Percentiles rank a stretch among this genome's conserved stretches.
phyloP scores from a whole-genome alignment of 2,329 filamentous ascomycete species.

The Apiospora sp. region DNA sequence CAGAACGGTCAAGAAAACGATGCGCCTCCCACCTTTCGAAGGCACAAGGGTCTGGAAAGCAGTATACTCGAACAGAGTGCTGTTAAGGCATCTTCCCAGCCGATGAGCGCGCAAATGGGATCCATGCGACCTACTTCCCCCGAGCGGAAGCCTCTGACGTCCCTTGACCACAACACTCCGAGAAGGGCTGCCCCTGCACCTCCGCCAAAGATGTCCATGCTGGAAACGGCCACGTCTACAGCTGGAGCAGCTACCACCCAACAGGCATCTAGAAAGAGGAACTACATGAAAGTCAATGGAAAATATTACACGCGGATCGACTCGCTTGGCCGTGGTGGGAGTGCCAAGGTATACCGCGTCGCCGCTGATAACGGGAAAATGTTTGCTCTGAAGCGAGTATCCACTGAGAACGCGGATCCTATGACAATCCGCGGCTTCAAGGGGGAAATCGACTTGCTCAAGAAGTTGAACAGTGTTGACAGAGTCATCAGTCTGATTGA shows the following conservation, averaged over 20 bases:
- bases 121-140: conserved; percentile 54
- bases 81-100: conserved; percentile 61
- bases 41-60: conserved; percentile 62
- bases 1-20: conserved; percentile 87
- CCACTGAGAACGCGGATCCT: conserved; percentile 89
- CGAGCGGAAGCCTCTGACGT: conserved; percentile 62
- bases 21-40: conserved; percentile 72
- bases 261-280: conserved; percentile 78
- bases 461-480: conserved; percentile 82
- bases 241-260: conserved; percentile 81
- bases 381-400: conserved; percentile 92
- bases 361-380: conserved; percentile 97
- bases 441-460: conserved; percentile 91
- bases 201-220: conserved; percentile 93
- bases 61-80: conserved; percentile 62
- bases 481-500: conserved; percentile 91
- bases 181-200: conserved; percentile 80
- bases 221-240: conserved; percentile 88
- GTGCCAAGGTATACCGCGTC: conserved; percentile 92
- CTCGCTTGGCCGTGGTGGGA: conserved; percentile 90
- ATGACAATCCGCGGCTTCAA: conserved; percentile 85
- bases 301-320: conserved; percentile 91
- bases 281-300: conserved; percentile 87
- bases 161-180: conserved; percentile 73
- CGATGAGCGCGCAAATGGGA: conserved; percentile 54